Evolutionary conservation across 768 basidiomycete genomes (phyloP).

Genomic region (Leccinum uliginosum): DNA sequence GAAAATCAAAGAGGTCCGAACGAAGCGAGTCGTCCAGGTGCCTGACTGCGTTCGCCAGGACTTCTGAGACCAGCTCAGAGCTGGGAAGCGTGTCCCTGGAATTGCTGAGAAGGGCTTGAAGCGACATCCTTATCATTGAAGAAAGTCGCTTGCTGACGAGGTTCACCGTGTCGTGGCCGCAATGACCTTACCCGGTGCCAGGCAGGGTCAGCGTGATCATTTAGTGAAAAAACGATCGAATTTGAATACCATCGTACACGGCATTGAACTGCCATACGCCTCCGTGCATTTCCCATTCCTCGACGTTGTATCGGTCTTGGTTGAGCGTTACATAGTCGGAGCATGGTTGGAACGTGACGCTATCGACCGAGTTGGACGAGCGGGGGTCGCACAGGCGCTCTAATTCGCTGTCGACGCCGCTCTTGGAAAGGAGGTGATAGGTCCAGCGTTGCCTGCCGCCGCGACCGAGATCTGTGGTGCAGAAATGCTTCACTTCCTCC

Average conservation of each 20-base stretch:
- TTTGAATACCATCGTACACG: conserved; percentile 39
- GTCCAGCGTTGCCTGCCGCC: conserved; percentile 51
- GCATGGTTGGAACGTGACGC: conserved; percentile 43
- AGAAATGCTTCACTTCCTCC: conserved; percentile 51
- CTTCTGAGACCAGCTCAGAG: conserved; percentile 35
- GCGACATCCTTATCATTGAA: conserved; percentile 34
- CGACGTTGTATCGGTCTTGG: conserved; percentile 40
- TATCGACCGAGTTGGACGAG: conserved; percentile 33
- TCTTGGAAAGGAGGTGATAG: conserved; percentile 45
- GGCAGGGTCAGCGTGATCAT: conserved; percentile 19
- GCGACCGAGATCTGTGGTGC: conserved; percentile 49
- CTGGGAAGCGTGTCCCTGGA: conserved; percentile 16
- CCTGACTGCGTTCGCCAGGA: conserved; percentile 36
- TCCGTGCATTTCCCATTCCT: conserved; percentile 39
- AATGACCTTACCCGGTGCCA: conserved; percentile 36
- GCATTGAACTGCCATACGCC: conserved; percentile 43
- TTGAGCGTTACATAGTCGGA: conserved; percentile 30
- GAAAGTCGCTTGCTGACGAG: conserved; percentile 40
- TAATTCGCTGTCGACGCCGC: conserved; percentile 37
- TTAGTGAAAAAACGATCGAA: background rate
- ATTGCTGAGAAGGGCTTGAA: conserved; percentile 33
- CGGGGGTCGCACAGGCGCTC: conserved; percentile 34
- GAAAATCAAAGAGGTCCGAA: conserved; percentile 40
- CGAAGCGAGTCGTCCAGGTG: conserved; percentile 41
- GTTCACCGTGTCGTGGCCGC: conserved; percentile 45